phyloP scores from a whole-genome alignment of 2,329 filamentous ascomycete species.

The Sclerotinia minor region DNA sequence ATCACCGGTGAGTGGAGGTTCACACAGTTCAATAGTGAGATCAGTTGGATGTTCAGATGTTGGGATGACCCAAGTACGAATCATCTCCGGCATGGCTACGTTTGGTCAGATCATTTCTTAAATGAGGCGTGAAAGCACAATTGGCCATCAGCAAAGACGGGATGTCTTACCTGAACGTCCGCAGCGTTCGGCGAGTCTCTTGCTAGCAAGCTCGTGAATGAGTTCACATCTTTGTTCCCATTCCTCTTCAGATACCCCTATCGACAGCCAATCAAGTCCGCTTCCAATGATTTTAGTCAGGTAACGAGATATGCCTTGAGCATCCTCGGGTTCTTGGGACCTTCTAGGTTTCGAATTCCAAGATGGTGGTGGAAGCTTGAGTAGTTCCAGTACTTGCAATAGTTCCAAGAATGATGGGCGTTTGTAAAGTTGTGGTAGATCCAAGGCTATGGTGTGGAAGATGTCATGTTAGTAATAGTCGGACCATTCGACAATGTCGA shows the following conservation, averaged over 20 bases:
- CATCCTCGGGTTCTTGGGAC: constrained; percentile 45
- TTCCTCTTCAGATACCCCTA: constrained; percentile 35
- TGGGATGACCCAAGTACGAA: constrained; percentile 60
- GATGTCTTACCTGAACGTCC: constrained; percentile 63
- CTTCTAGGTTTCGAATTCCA: constrained; percentile 53
- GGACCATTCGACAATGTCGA: neutral
- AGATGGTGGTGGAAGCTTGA: constrained; percentile 66
- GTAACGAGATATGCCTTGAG: constrained; percentile 61
- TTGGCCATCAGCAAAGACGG: constrained; percentile 6
- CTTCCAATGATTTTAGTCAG: constrained; percentile 69
- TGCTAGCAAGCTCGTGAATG: constrained; percentile 78
- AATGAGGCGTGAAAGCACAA: neutral
- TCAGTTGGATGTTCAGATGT: constrained; percentile 40
- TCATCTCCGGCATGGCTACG: constrained; percentile 62
- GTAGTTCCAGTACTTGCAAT: constrained; percentile 62
- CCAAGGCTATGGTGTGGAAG: constrained; percentile 53
- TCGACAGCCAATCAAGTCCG: constrained; percentile 63
- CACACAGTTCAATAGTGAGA: constrained; percentile 71
- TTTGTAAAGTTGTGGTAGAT: constrained; percentile 81
- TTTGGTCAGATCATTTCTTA: neutral
- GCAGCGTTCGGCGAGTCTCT: constrained; percentile 79
- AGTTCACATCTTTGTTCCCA: constrained; percentile 57
- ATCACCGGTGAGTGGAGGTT: constrained; percentile 85
- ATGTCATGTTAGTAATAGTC: neutral
- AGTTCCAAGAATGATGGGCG: constrained; percentile 67